Evolutionary conservation across 2,329 filamentous ascomycete species (phyloP).

Genomic region (Passalora sequoiae): DNA sequence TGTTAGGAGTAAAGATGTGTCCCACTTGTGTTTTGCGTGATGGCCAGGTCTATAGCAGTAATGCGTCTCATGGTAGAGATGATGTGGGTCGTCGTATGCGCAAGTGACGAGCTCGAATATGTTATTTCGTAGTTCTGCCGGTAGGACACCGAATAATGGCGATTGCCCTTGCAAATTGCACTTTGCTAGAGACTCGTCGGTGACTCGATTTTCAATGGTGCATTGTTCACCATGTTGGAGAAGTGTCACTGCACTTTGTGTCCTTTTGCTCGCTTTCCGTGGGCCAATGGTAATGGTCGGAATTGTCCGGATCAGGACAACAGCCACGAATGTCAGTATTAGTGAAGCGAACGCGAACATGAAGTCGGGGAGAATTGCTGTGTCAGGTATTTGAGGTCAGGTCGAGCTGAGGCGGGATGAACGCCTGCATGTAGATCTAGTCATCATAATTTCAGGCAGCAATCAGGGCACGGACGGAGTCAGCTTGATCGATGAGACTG

Average conservation of each 20-base stretch:
- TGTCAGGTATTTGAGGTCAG: no score
- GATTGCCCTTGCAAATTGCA: conserved; percentile 11
- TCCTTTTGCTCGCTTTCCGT: not conserved
- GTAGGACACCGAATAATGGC: conserved; percentile 6
- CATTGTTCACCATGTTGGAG: not conserved
- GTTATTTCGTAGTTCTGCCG: conserved; percentile 6
- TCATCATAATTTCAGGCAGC: no score
- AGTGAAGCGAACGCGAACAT: no score
- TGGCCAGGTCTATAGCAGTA: conserved; percentile 12
- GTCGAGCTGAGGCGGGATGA: no score
- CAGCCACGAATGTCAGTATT: no score
- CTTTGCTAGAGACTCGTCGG: conserved; percentile 1
- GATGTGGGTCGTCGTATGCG: conserved; percentile 4
- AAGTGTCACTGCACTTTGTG: not conserved
- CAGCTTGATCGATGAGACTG: no score
- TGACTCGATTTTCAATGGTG: not conserved
- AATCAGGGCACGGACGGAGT: not conserved
- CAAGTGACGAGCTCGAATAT: conserved; percentile 4
- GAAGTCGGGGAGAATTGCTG: no score
- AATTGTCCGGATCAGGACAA: no score
- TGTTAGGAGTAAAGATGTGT: conserved; percentile 4
- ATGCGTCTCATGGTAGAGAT: conserved; percentile 1
- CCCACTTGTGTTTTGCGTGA: conserved; percentile 5
- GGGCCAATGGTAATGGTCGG: not conserved
- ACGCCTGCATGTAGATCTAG: no score